Percentiles rank a stretch among this genome's conserved stretches.
Evolutionary conservation across 2,329 filamentous ascomycete species (phyloP).

Genomic region (Pseudogymnoascus sp.): DNA sequence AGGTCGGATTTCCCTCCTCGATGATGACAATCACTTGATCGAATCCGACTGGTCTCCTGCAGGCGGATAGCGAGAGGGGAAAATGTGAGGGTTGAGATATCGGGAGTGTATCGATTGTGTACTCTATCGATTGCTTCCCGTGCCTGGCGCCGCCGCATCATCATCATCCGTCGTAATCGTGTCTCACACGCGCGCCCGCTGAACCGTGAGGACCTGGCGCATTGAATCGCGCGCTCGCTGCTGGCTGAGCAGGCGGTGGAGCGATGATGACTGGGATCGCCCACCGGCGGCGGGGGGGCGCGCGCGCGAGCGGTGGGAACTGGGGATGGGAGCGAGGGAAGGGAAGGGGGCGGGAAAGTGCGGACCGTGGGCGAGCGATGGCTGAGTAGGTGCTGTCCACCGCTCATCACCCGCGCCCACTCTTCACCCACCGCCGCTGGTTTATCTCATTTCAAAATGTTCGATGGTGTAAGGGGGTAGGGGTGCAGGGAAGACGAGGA

Average conservation of each 20-base stretch:
- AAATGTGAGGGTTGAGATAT: neutral
- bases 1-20: too few species aligned
- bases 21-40: too few species aligned
- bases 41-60: neutral
- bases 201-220: neutral
- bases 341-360: neutral
- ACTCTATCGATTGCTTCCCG: constrained; percentile 3
- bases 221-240: neutral
- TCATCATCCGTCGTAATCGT: neutral
- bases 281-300: neutral
- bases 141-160: neutral
- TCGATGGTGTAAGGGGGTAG: neutral
- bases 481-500: neutral
- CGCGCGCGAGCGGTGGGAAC: neutral
- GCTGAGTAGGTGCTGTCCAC: neutral
- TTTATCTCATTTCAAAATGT: neutral
- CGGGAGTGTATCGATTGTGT: constrained; percentile 2
- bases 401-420: neutral
- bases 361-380: neutral
- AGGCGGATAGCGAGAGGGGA: neutral
- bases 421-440: neutral
- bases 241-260: neutral
- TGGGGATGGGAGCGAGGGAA: neutral
- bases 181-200: neutral
- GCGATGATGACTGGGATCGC: neutral